Conservation (phyloP, 768 basidiomycete species). For the Tubosaeta sp. region DNA sequence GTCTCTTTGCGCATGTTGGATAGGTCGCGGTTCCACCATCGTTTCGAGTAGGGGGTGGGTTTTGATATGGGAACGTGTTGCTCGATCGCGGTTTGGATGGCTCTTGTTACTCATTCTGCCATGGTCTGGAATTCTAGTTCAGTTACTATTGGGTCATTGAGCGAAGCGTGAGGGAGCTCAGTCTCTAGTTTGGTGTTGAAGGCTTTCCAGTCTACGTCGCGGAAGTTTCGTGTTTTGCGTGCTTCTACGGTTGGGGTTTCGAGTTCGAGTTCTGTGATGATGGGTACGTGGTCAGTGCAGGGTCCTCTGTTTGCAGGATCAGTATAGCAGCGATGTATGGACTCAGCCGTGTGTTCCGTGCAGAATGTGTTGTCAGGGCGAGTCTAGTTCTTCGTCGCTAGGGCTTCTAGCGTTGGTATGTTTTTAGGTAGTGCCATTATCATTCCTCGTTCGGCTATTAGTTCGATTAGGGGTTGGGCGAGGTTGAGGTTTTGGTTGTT, state of each 20-base stretch:
- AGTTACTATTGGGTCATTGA: background rate
- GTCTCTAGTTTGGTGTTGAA: background rate
- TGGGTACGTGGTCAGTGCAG: constrained; percentile 11
- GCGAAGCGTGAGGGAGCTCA: background rate
- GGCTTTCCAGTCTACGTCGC: constrained; percentile 3
- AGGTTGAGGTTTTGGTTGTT: no score
- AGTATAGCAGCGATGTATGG: no score
- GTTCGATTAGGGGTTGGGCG: no score
- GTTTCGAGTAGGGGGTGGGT: background rate
- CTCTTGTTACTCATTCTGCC: constrained; percentile 2
- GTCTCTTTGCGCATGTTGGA: no score
- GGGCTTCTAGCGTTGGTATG: no score
- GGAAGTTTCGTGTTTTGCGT: background rate
- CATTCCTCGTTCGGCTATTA: no score
- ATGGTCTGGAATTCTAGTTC: constrained; percentile 6
- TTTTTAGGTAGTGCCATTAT: no score
- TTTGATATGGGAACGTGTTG: constrained; percentile 14
- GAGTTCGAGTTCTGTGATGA: background rate
- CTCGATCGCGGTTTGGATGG: constrained; percentile 15
- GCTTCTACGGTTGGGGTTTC: rapidly evolving
- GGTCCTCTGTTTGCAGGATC: no score
- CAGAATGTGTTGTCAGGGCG: no score
- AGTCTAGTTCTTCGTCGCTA: no score
- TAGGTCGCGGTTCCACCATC: no score
- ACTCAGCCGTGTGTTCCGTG: no score